Percentiles rank a stretch among this genome's conserved stretches.
Evolutionary conservation across 2,329 filamentous ascomycete species (phyloP).

Genomic region (Botrytis tulipae): DNA sequence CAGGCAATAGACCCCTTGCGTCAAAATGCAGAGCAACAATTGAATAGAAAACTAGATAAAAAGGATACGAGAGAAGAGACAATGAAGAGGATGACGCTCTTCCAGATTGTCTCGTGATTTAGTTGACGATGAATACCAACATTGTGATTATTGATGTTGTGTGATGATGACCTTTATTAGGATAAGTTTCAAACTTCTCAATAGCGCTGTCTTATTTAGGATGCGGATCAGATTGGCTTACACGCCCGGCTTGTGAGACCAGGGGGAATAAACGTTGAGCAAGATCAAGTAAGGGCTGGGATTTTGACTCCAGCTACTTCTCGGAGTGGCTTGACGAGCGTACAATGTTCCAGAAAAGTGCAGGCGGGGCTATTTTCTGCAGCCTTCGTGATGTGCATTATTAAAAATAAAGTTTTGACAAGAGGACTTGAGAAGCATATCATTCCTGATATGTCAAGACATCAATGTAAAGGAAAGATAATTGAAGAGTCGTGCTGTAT

Average conservation of each 20-base stretch:
- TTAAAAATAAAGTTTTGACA: not conserved
- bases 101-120: slow-evolving; percentile 1
- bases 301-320: slow-evolving; percentile 1
- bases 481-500: not conserved
- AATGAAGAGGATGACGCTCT: not conserved
- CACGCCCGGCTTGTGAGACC: slow-evolving; percentile 2
- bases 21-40: not conserved
- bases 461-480: not conserved
- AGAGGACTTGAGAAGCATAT: not conserved
- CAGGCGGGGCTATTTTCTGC: not conserved
- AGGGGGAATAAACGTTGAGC: slow-evolving; percentile 11
- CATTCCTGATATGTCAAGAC: not conserved
- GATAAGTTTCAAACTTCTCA: not conserved
- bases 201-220: not conserved
- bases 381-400: not conserved
- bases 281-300: not conserved
- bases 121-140: not conserved
- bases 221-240: slow-evolving; percentile 8
- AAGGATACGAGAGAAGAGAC: slow-evolving; percentile 1
- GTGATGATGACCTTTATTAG: not conserved
- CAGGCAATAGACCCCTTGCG: not conserved
- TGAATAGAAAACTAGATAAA: not conserved
- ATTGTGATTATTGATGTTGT: slow-evolving; percentile 3
- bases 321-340: not conserved
- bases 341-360: slow-evolving; percentile 12